phyloP scores from a whole-genome alignment of 169 alveolate genomes.

The Perkinsus marinus region DNA sequence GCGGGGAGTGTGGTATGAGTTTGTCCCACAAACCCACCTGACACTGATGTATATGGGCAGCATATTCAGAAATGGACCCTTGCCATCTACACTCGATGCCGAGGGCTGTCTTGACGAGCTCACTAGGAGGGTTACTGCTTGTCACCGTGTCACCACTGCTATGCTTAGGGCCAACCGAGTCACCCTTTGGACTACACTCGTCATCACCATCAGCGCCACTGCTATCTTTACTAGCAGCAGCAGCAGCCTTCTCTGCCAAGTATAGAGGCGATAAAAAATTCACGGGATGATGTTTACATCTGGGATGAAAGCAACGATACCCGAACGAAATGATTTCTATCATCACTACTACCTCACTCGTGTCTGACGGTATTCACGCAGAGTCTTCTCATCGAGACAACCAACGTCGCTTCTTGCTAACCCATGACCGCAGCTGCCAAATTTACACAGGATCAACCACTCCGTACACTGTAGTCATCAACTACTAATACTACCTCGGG shows the following conservation, averaged over 20 bases:
- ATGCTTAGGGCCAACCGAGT: not conserved
- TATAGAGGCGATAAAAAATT: not conserved
- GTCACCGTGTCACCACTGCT: not conserved
- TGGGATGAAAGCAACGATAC: not conserved
- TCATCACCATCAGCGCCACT: not conserved
- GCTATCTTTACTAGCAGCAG: too few species aligned
- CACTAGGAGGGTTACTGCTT: not conserved
- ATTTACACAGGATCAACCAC: not conserved
- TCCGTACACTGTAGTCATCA: not conserved
- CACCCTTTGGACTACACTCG: not conserved
- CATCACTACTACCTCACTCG: not conserved
- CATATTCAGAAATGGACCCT: not conserved
- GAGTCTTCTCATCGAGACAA: not conserved
- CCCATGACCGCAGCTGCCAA: not conserved
- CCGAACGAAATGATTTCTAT: not conserved
- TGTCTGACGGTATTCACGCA: not conserved
- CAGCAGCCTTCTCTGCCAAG: not conserved
- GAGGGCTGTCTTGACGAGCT: not conserved
- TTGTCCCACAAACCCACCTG: not conserved
- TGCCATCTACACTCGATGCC: not conserved
- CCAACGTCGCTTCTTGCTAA: not conserved
- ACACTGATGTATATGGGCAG: not conserved
- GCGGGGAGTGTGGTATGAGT: too few species aligned
- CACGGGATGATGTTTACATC: not conserved
- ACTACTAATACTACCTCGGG: not conserved